These are phyloP conservation scores for Trichoderma sp. DNA, from an alignment of 2,329 filamentous ascomycete genomes.

Conservation along the genomic window DNA sequence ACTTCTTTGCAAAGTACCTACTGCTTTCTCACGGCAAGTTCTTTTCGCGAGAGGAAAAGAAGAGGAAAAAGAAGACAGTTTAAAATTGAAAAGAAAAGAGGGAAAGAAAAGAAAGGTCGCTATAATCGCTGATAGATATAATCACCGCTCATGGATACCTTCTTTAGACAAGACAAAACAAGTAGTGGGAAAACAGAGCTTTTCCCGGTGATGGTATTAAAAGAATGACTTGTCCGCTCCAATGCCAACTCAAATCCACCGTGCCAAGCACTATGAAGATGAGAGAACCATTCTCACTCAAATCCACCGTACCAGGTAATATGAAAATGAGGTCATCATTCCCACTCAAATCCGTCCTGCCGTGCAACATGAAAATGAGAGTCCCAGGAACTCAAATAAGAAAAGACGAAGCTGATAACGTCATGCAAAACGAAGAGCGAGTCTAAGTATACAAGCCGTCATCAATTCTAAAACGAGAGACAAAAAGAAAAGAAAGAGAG, in stretches of 20 bases:
- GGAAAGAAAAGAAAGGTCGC: not conserved
- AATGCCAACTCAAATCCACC: not conserved
- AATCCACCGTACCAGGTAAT: too few relatives aligned
- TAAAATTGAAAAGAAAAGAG: not conserved
- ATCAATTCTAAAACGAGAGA: not conserved
- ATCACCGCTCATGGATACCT: not conserved
- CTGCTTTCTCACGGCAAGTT: slow-evolving; percentile 47
- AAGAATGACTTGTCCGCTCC: not conserved
- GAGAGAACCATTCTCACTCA: too few relatives aligned
- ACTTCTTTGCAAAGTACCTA: slow-evolving; percentile 51
- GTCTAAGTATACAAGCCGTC: slow-evolving; percentile 10
- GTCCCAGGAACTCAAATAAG: not conserved
- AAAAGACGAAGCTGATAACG: not conserved
- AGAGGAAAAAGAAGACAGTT: slow-evolving; percentile 19
- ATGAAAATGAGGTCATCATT: too few relatives aligned
- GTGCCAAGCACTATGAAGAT: too few relatives aligned
- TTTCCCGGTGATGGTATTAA: not conserved
- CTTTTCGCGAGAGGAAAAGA: slow-evolving; percentile 41
- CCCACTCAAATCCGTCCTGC: not conserved
- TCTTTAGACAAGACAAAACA: too few relatives aligned
- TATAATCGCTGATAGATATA: not conserved
- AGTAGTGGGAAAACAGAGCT: too few relatives aligned
- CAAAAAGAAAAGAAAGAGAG: not conserved
- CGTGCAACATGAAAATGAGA: not conserved
- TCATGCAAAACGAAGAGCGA: slow-evolving; percentile 5